phyloP scores from a whole-genome alignment of 2,329 filamentous ascomycete species.

The Alternaria longipes region DNA sequence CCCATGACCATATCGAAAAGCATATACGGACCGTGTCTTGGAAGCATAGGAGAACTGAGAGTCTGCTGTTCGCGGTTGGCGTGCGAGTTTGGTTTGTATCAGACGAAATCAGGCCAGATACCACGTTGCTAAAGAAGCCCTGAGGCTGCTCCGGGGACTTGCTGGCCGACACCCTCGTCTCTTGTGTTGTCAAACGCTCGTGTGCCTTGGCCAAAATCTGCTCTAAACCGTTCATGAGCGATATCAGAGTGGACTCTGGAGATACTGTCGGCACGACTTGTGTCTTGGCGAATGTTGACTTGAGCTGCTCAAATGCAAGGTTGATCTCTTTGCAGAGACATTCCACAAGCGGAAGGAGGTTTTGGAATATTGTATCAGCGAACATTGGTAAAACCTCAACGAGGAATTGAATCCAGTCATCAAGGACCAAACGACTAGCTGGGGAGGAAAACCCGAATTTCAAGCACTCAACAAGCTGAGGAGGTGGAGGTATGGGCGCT shows the following conservation, averaged over 20 bases:
- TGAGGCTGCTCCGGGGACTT: conserved; percentile 86
- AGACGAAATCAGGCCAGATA: conserved; percentile 86
- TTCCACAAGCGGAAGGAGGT: conserved; percentile 88
- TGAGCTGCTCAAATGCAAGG: conserved; percentile 75
- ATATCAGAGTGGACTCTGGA: conserved; percentile 78
- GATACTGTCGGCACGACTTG: conserved; percentile 42
- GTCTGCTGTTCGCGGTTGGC: conserved; percentile 87
- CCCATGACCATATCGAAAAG: conserved; percentile 96
- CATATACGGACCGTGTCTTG: conserved; percentile 94
- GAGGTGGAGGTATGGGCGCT: conserved; percentile 63
- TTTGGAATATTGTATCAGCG: conserved; percentile 84
- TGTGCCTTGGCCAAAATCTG: conserved; percentile 88
- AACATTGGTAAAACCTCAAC: conserved; percentile 86
- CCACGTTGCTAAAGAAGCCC: conserved; percentile 93
- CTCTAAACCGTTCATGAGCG: conserved; percentile 92
- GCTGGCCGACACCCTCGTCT: conserved; percentile 70
- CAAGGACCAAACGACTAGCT: conserved; percentile 78
- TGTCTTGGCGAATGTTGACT: conserved; percentile 66
- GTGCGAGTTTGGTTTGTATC: conserved; percentile 80
- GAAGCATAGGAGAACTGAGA: conserved; percentile 95
- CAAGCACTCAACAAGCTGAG: conserved; percentile 82
- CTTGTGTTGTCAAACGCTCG: conserved; percentile 79
- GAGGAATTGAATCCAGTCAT: conserved; percentile 91
- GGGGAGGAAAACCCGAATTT: conserved; percentile 80
- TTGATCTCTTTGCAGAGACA: conserved; percentile 84